Evolutionary conservation across 2,329 filamentous ascomycete genomes (phyloP), one percentile per base, ranked within the genome.

Genomic region (Cladosporium sp.): DNA sequence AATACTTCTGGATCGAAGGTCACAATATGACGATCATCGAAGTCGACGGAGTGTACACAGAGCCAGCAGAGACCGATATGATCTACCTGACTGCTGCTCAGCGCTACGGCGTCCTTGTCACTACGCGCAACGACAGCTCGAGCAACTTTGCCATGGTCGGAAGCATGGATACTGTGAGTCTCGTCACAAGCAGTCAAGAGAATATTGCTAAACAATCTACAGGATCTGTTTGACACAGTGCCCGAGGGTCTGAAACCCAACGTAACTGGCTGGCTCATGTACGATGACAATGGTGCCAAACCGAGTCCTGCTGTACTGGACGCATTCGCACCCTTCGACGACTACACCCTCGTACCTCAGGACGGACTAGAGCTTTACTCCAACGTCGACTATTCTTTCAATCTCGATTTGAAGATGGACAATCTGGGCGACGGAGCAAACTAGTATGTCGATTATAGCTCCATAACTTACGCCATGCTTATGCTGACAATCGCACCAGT

Each of bases 11-110:
- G 72, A 81, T 92, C 54, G 90, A 92, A 68, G 85, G 86, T 58
- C 90, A 92, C 69, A 80, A 79, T 13, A 87, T 90, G 74, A 80
- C 79, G 36, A 79, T 92, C 54, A 86, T 89, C 11, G 90, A 92
- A 73, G 87, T 90, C 0, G 90, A 92, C 71, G 90, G 89, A 18
- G 86, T 88, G 1, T 85, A 86, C 39, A 85, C 91, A 1, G 82
- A 87, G 65, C 87, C 89, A 0, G 78, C 80, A 5, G 79, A 85
- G 1, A 84, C 88, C 7, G 81, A 85, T 36, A 84, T 86, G 67
- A 77, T 92, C 62, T 88, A 90, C 67, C 79, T 93, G 25, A 84
- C 88, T 8, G 88, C 89, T 1, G 89, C 89, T 0, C 90, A 92
- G 73, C 84, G 90, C 16, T 92, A 91, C 71, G 90, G 88, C 70